These are phyloP conservation scores for Zasmidium angulare DNA, from an alignment of 2,329 filamentous ascomycete species.

Conservation along the genomic window DNA sequence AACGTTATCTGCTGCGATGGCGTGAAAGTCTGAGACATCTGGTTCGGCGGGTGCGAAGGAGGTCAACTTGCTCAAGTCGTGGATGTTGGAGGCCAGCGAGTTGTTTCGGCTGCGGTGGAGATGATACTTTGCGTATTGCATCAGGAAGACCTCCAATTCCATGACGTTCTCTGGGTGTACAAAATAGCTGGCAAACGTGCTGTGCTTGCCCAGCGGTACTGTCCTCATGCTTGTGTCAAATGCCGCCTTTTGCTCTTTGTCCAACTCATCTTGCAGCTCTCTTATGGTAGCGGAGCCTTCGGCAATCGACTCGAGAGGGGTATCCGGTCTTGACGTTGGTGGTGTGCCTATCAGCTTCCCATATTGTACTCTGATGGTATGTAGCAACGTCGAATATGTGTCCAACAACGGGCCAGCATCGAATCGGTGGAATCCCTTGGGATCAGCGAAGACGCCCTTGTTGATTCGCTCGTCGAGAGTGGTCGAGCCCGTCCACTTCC, in stretches of 20 bases:
- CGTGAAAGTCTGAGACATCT: constrained; percentile 39
- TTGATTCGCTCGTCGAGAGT: constrained; percentile 66
- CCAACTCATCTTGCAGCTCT: constrained; percentile 41
- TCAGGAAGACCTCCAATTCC: constrained; percentile 53
- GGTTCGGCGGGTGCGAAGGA: not conserved
- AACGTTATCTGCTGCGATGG: constrained; percentile 49
- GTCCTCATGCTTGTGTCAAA: constrained; percentile 53
- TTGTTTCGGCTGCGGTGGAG: constrained; percentile 30
- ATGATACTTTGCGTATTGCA: constrained; percentile 50
- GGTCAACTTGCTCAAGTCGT: not conserved
- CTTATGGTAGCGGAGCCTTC: constrained; percentile 30
- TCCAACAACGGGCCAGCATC: constrained; percentile 58
- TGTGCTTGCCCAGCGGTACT: constrained; percentile 46
- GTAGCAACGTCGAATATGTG: constrained; percentile 49
- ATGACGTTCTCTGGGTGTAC: constrained; percentile 55
- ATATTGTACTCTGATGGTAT: constrained; percentile 46
- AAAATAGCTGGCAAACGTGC: constrained; percentile 53
- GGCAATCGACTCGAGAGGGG: not conserved
- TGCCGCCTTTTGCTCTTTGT: constrained; percentile 43
- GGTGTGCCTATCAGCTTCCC: constrained; percentile 32
- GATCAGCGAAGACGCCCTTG: constrained; percentile 62
- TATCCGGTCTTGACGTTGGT: constrained; percentile 14
- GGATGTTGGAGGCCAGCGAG: constrained; percentile 23
- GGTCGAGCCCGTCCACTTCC: constrained; percentile 79
- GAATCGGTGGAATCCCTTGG: constrained; percentile 69